phyloP scores from a whole-genome alignment of 108 stramenopile genomes.

The Pseudonitzschia delicatissima region DNA sequence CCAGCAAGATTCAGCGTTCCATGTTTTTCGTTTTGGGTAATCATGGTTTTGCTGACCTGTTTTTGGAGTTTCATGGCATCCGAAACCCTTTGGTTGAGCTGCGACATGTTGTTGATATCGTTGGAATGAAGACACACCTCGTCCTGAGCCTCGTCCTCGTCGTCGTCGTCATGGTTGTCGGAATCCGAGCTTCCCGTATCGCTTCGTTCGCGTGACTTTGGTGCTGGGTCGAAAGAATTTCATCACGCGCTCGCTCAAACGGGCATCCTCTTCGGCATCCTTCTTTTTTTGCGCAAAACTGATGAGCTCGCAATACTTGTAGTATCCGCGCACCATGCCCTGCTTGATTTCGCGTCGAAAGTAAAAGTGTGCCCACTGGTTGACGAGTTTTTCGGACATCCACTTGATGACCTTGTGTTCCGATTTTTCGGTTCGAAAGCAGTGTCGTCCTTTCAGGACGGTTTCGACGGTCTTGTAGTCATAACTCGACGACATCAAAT shows the following conservation, averaged over 20 bases:
- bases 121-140: background rate
- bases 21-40: conserved; percentile 58
- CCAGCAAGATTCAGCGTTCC: conserved; percentile 29
- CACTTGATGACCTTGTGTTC: background rate
- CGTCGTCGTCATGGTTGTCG: background rate
- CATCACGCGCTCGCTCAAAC: background rate
- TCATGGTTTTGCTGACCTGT: conserved; percentile 45
- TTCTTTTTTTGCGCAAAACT: background rate
- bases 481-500: background rate
- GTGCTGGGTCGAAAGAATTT: background rate
- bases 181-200: background rate
- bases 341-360: conserved; percentile 11
- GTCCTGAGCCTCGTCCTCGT: background rate
- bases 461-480: background rate
- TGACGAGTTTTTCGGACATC: background rate
- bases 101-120: background rate
- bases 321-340: conserved; percentile 10
- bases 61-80: background rate
- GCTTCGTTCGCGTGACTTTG: background rate
- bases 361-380: conserved; percentile 10
- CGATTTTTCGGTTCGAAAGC: background rate
- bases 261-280: background rate
- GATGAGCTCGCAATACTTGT: background rate
- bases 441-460: background rate
- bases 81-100: background rate